Evolutionary conservation across 164 flowering plant species (phyloP).

Genomic region (Taxillus chinensis): DNA sequence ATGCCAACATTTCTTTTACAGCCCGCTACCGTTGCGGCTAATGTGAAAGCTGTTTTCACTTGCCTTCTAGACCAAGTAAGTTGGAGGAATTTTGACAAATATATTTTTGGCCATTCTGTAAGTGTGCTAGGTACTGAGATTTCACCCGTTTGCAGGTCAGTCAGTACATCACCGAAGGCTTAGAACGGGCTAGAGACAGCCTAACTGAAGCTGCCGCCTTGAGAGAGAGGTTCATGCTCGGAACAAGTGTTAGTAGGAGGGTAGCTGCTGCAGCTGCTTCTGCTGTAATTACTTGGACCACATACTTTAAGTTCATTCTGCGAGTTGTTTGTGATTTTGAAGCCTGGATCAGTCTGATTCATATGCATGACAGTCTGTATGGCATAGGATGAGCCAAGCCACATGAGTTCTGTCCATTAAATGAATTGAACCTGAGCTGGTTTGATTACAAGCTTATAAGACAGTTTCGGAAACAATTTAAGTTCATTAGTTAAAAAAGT

Average conservation of each 20-base stretch:
- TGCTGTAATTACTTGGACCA: constrained; percentile 55
- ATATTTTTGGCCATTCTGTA: not conserved
- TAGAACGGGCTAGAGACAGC: constrained; percentile 88
- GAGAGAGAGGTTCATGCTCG: constrained; percentile 90
- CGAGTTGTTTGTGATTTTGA: not conserved
- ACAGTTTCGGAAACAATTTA: too few relatives aligned
- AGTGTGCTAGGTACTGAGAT: constrained; percentile 4
- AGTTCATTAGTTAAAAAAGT: too few relatives aligned
- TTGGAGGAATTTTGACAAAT: constrained; percentile 5
- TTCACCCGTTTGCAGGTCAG: constrained; percentile 51
- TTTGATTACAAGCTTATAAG: too few relatives aligned
- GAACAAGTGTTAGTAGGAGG: constrained; percentile 76
- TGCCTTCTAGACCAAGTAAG: constrained; percentile 93
- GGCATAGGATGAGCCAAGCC: too few relatives aligned
- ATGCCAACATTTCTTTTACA: constrained; percentile 26
- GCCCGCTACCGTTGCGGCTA: constrained; percentile 85
- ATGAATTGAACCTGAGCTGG: too few relatives aligned
- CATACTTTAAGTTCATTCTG: constrained; percentile 5
- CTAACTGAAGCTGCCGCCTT: constrained; percentile 88
- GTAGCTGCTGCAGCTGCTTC: constrained; percentile 99
- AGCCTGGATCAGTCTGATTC: not conserved
- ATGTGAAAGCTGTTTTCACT: constrained; percentile 77
- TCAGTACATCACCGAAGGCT: constrained; percentile 82
- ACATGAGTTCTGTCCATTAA: too few relatives aligned
- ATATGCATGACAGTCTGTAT: not conserved